Conservation (phyloP, 345 rosid species). For the Toxicodendron radicans region DNA sequence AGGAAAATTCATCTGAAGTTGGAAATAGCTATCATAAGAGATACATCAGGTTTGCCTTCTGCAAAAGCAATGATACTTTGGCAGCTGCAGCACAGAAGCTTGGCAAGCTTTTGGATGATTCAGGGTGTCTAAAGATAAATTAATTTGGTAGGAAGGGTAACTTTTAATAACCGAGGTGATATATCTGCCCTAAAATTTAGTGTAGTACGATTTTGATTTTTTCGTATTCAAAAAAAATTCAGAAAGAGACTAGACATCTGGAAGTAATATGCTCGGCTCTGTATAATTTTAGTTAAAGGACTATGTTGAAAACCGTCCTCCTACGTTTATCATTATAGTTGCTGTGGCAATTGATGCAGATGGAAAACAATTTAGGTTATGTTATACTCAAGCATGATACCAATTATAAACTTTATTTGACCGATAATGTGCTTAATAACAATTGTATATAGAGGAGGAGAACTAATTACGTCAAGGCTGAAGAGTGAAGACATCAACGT, state of each 20-base stretch:
- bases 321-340: too few species aligned
- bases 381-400: too few species aligned
- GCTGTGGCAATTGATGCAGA: too few species aligned
- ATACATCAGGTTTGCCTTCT: slow-evolving; percentile 58
- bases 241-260: not conserved
- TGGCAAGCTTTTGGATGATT: slow-evolving; percentile 23
- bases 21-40: slow-evolving; percentile 27
- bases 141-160: not conserved
- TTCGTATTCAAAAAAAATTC: not conserved
- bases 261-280: not conserved
- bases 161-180: not conserved
- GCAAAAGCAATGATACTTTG: slow-evolving; percentile 49
- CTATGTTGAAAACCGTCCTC: too few species aligned
- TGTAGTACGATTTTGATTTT: not conserved
- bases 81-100: slow-evolving; percentile 48
- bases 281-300: too few species aligned
- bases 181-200: not conserved
- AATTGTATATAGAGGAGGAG: too few species aligned
- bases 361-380: too few species aligned
- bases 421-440: too few species aligned
- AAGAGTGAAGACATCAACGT: too few species aligned
- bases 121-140: slow-evolving; percentile 5
- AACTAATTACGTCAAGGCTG: too few species aligned
- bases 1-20: slow-evolving; percentile 13
- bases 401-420: too few species aligned